Percentiles rank a stretch among this genome's conserved stretches.
Conservation (phyloP, 345 rosid genomes). For the Tarenaya hassleriana region DNA sequence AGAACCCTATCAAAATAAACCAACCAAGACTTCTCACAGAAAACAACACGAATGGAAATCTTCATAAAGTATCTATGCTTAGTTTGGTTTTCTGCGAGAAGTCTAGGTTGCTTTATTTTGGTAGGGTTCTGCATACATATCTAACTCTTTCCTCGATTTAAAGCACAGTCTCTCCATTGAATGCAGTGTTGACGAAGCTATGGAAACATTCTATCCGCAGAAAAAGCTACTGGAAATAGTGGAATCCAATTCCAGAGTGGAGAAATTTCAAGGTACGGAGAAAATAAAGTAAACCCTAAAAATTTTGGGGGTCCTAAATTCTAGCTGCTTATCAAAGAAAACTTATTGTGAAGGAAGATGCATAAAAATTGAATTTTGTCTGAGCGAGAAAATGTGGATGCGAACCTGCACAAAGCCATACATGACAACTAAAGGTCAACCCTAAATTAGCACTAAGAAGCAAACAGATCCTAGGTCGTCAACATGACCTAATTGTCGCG, state of each 20-base stretch:
- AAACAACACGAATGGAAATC: no score
- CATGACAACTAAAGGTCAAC: constrained; percentile 14
- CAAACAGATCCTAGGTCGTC: constrained; percentile 3
- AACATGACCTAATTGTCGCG: constrained; percentile 22
- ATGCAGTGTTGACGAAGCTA: neutral
- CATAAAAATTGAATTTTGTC: neutral
- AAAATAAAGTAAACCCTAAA: constrained; percentile 4
- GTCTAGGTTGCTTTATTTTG: no score
- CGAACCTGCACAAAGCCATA: neutral
- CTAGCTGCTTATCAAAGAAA: constrained; percentile 1
- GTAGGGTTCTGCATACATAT: no score
- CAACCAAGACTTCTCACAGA: no score
- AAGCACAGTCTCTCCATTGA: no score
- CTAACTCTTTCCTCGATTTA: no score
- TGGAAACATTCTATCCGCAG: neutral
- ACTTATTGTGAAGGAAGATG: neutral
- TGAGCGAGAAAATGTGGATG: neutral
- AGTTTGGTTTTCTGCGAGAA: no score
- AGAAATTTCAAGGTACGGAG: neutral
- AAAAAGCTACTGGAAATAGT: constrained; percentile 4
- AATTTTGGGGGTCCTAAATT: constrained; percentile 5
- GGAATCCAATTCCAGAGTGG: neutral
- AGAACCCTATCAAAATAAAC: neutral
- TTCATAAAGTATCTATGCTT: no score
- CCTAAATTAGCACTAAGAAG: constrained; percentile 6